phyloP scores from a whole-genome alignment of 1,284 basidiomycete species.

The Pseudozyma tsukubaensis region DNA sequence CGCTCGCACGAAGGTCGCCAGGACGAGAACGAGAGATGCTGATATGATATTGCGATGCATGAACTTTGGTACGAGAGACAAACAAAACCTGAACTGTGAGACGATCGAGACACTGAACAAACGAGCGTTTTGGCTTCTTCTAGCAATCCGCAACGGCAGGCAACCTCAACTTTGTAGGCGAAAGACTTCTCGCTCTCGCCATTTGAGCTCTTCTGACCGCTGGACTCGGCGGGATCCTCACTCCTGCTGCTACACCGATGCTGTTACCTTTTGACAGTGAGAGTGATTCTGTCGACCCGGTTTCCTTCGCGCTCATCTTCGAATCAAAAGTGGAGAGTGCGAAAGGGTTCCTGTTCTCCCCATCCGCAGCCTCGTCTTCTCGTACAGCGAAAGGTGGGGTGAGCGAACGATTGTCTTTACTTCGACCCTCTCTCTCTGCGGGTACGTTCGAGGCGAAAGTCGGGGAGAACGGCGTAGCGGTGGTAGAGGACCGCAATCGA shows the following conservation, averaged over 20 bases:
- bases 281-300: constrained; percentile 1
- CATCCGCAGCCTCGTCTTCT: constrained; percentile 3
- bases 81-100: too few relatives aligned
- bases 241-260: not conserved
- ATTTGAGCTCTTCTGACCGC: constrained; percentile 45
- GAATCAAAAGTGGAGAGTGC: not conserved
- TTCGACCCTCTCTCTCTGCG: not conserved
- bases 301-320: not conserved
- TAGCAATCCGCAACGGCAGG: constrained; percentile 4
- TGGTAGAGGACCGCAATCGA: constrained; percentile 16
- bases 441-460: too few relatives aligned
- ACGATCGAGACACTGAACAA: too few relatives aligned
- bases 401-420: too few relatives aligned
- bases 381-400: too few relatives aligned
- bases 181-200: constrained; percentile 37
- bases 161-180: constrained; percentile 16
- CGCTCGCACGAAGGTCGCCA: too few relatives aligned
- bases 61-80: too few relatives aligned
- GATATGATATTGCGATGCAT: too few relatives aligned
- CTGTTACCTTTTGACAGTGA: not conserved
- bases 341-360: constrained; percentile 36
- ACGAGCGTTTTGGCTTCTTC: too few relatives aligned
- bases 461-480: constrained; percentile 19
- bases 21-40: too few relatives aligned
- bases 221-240: constrained; percentile 39